A percentile compares a stretch with the other conserved stretches of the same genome.
Conservation (phyloP, 208 protist species). For the Leishmania guyanensis region DNA sequence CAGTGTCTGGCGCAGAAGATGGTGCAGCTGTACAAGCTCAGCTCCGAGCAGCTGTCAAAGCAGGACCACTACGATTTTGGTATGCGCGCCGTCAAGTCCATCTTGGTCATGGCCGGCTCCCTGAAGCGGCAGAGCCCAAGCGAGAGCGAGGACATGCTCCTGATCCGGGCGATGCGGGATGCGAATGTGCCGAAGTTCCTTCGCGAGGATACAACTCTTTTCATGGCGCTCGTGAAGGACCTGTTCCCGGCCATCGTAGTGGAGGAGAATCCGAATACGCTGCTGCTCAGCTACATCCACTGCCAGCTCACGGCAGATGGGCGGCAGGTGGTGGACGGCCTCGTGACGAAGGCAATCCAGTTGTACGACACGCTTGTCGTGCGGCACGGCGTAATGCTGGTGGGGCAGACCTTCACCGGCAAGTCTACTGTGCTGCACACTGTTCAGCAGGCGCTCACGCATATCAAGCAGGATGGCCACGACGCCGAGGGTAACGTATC, state of each 20-base stretch:
- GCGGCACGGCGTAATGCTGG: conserved; percentile 95
- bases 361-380: conserved; percentile 94
- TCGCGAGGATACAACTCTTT: conserved; percentile 93
- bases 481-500: conserved; percentile 62
- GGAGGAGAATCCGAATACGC: conserved; percentile 76
- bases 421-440: conserved; percentile 91
- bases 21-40: conserved; percentile 96
- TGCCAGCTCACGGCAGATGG: conserved; percentile 68
- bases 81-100: conserved; percentile 96
- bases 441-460: conserved; percentile 83
- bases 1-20: conserved; percentile 95
- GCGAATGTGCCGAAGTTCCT: conserved; percentile 96
- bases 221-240: conserved; percentile 94
- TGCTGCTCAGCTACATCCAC: conserved; percentile 82
- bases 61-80: conserved; percentile 97
- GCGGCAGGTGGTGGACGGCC: conserved; percentile 81
- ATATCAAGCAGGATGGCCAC: conserved; percentile 75
- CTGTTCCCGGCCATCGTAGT: conserved; percentile 92
- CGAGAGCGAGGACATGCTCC: conserved; percentile 94
- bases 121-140: conserved; percentile 91
- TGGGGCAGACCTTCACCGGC: conserved; percentile 95
- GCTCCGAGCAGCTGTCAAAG: conserved; percentile 95
- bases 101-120: conserved; percentile 94
- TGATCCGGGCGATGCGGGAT: conserved; percentile 94
- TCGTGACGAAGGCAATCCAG: conserved; percentile 92